These are phyloP conservation scores for Trichoderma atroviride DNA, from an alignment of 2,329 filamentous ascomycete species.

Conservation along the genomic window DNA sequence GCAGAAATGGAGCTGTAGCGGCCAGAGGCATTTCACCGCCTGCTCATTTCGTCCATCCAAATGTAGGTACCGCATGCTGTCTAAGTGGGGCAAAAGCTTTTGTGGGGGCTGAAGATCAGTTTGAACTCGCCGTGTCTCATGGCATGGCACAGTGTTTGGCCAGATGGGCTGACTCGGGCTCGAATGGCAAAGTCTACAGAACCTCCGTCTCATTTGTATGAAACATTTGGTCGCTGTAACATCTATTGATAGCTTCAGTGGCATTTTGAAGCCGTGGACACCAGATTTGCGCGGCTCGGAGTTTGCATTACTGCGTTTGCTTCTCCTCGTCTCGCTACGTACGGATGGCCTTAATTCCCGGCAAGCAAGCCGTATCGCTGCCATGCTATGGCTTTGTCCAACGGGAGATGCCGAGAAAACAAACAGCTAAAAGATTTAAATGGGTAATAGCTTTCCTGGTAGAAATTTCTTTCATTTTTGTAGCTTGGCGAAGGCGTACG, in stretches of 20 bases:
- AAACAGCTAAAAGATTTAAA: background rate
- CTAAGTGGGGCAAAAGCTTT: background rate
- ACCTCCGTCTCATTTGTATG: background rate
- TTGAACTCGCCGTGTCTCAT: background rate
- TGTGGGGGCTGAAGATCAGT: background rate
- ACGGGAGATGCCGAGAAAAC: background rate
- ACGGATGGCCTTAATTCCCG: background rate
- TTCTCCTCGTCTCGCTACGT: background rate
- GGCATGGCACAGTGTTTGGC: background rate
- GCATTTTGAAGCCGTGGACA: background rate
- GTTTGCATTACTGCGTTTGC: background rate
- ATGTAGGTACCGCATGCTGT: background rate
- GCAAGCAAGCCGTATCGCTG: background rate
- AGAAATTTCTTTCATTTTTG: background rate
- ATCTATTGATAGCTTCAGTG: background rate
- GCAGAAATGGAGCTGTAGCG: constrained; percentile 27
- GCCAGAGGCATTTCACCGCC: constrained; percentile 24
- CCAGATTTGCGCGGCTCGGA: background rate
- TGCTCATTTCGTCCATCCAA: constrained; percentile 18
- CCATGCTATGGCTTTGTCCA: background rate
- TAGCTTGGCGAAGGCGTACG: background rate
- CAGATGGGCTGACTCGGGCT: background rate
- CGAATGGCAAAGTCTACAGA: background rate
- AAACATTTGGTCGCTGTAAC: background rate
- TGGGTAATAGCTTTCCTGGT: background rate